Evolutionary conservation across 371 early-diverging fungal genomes (phyloP), one percentile per base, ranked within the genome.

Genomic region (Lichtheimia ornata): DNA sequence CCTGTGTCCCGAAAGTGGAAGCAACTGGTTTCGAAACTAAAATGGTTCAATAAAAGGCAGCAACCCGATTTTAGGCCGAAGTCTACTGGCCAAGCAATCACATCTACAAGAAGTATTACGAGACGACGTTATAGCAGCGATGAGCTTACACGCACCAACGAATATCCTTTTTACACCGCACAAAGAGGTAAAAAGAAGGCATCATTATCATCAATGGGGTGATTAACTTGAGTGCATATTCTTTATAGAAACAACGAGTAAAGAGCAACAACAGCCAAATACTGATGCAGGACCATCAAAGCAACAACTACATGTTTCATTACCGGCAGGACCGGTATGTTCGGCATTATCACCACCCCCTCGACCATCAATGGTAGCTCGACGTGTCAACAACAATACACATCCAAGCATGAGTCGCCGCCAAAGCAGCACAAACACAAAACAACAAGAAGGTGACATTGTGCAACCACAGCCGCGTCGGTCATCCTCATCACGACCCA

Each of bases 281-380:
- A 35, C 40, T 7, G 54, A 54, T 11, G 41, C 24, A 13, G 54
- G 41, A 58, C 49, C 58, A 47, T 35, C 42, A 22, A 43, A 30
- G 12, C 40, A 25, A 15, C 14, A 40, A 13, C 45, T 35, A 20
- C 58, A 58, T 50, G 45, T 58, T 50, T 60, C 60, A 11, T 41
- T 53, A 49, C 60, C 60, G 60, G 60, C 60, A 15, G 60, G 60
- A 17, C 60, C 60, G 60, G 60, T 60, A 14, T 35, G 43, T 14
- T 52, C 52, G 24, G 60, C 60, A 52, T 52, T 60, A 60, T 60
- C 60, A 17, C 60, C 60, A 43, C 60, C 60, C 1, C 60, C 60
- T 24, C 60, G 60, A 27, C 60, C 20, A 17, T 43, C 50, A 15
- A 58, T 58, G 58, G n/a, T 15, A 14, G 15, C 17, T 7, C 24